These are phyloP conservation scores for Saccharum officinarum DNA, from an alignment of 176 grass and related monocot genomes.

Conservation along the genomic window DNA sequence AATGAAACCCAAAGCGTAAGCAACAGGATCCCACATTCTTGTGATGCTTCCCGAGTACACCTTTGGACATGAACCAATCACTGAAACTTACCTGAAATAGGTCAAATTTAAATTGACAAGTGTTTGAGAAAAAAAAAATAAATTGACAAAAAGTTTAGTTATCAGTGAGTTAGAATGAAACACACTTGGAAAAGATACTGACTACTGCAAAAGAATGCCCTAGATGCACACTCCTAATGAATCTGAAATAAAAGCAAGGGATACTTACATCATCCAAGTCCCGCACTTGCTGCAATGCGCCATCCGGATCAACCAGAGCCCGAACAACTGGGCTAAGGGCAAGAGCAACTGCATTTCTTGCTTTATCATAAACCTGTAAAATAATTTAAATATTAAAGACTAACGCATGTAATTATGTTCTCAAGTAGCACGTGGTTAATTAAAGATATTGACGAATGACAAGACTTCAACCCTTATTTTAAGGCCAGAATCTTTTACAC, in stretches of 20 bases:
- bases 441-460: not conserved
- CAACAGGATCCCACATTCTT: conserved; percentile 99
- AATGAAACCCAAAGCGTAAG: conserved; percentile 97
- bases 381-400: conserved; percentile 20
- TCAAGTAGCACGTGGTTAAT: not conserved
- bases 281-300: conserved; percentile 90
- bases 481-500: conserved; percentile 9
- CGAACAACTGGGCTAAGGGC: conserved; percentile 96
- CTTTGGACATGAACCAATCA: conserved; percentile 99
- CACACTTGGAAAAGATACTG: conserved; percentile 30
- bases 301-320: conserved; percentile 94
- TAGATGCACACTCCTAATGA: conserved; percentile 5
- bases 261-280: conserved; percentile 84
- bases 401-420: not conserved
- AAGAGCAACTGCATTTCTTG: conserved; percentile 96
- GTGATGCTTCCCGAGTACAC: conserved; percentile 80
- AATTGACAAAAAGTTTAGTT: not conserved
- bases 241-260: conserved; percentile 2
- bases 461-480: not conserved
- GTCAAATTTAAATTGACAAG: conserved; percentile 23
- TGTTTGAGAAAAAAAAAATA: not conserved
- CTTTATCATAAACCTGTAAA: conserved; percentile 90
- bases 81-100: conserved; percentile 83
- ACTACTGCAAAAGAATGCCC: not conserved
- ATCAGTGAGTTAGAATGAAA: conserved; percentile 19